Base-by-base conservation (phyloP, 2,329 filamentous ascomycete species). In the Exophiala sp. region DNA sequence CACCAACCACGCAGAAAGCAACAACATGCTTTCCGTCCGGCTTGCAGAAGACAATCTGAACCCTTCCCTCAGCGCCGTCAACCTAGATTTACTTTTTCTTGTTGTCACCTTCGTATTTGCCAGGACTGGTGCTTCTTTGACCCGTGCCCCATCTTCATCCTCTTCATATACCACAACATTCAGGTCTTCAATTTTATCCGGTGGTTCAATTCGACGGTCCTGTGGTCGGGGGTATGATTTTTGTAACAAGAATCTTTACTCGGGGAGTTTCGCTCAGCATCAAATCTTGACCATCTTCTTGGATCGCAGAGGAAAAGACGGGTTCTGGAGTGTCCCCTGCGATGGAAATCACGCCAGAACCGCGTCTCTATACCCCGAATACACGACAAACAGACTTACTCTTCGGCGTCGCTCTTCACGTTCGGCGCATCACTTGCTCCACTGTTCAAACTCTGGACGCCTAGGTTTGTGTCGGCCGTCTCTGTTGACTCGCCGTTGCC, bases 391-490 rank as follows among this genome's bases (percentile, higher is more conserved):
- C 29, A 33, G 47, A 57, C 57, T 60, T 60, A 57, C 57, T 60
- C 57, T 57, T 60, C 57, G 29, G 29, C 51, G 45, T 52, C 54
- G 51, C 57, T 57, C 51, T 60, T 60, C 51, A 45, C 54, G 24
- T 51, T 47, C 29, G 53, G 53, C n/a, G 43, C 47, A 53, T 56
- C 55, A 44, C 55, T 56, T n/a, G 42, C 47, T 33, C 39, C 58
- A 38, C 55, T 57, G 24, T 48, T 49, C 21, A 55, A 33, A 46
- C 55, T 61, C 47, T 57, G 50, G 41, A 59, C 52, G 14, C 55
- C 54, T 41, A 60, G 2, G 36, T 55, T 57, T 20, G 50, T 51
- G 40, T 61, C 59, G 18, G 36, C 39, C 11, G 54, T 54, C 6
- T 49, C 50, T 16, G 51, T 49, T 16, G 59, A 59, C n/a, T 62